Evolutionary conservation across 2,329 filamentous ascomycete species (phyloP).

Genomic region (Pseudopithomyces maydicus): DNA sequence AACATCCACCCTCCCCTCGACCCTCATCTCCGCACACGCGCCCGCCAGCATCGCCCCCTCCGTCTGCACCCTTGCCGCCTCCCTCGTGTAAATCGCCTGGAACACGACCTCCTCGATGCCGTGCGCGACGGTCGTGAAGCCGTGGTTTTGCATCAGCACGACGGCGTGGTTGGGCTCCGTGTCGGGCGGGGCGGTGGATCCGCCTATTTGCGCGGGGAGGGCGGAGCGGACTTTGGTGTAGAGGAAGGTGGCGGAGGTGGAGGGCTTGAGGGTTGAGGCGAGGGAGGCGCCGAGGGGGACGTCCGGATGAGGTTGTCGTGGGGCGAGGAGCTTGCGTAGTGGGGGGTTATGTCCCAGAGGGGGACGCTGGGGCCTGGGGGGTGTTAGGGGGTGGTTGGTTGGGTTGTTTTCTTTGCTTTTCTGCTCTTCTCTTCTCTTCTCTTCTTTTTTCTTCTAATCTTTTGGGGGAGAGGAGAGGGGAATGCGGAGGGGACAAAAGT

Average conservation of each 20-base stretch:
- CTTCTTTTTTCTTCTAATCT: too few relatives aligned
- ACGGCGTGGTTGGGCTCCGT: slow-evolving; percentile 43
- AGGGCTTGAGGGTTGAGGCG: slow-evolving; percentile 43
- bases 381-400: neutral
- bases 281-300: slow-evolving; percentile 40
- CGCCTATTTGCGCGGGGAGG: slow-evolving; percentile 40
- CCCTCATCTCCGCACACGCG: slow-evolving; percentile 39
- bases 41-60: slow-evolving; percentile 43
- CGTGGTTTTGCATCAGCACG: slow-evolving; percentile 51
- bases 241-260: slow-evolving; percentile 44
- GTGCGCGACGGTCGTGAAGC: slow-evolving; percentile 50
- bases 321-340: slow-evolving; percentile 35
- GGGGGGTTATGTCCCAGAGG: slow-evolving; percentile 40
- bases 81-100: slow-evolving; percentile 50
- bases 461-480: too few relatives aligned
- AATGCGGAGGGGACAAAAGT: neutral
- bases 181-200: slow-evolving; percentile 34
- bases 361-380: slow-evolving; percentile 38
- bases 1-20: slow-evolving; percentile 48
- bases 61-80: slow-evolving; percentile 49
- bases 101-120: slow-evolving; percentile 53
- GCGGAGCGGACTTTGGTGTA: slow-evolving; percentile 45
- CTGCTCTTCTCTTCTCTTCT: too few relatives aligned
- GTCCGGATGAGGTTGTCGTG: slow-evolving; percentile 44
- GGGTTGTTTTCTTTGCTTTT: too few relatives aligned